Evolutionary conservation across 1,284 basidiomycete genomes (phyloP), one percentile per base, ranked within the genome.

Genomic region (Ganoderma boninense): DNA sequence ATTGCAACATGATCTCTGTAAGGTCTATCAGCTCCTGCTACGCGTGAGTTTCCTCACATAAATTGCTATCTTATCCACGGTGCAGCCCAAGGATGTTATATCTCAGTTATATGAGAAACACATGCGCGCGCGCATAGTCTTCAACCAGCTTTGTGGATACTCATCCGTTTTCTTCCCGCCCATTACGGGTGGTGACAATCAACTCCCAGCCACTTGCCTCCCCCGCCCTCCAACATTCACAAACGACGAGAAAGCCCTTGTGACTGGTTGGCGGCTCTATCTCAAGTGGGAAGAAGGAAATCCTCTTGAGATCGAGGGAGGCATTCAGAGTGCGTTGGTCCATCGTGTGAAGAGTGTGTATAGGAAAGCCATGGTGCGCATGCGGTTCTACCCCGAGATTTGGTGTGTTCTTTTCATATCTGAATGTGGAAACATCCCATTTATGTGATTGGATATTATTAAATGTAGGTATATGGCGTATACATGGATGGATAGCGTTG

Each of bases 201-300:
- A 74, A 62, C 80, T 82, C 35, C 83, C 84, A 26, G 82, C 87
- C 2, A 81, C 94, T 5, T 87, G 87, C 75, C 83, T 98, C 2
- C 95, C 96, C 0, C 85, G 89, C 0, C 83, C 87, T 4, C 95
- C 96, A 4, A 91, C 89, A 18, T 97, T 94, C 83, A 90, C 87
- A 66, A 83, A 87, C 1, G 82, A 85, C 11, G 96, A 99, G 78
- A 87, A 95, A 56, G 85, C 87, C 18, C 86, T 94, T 43, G 90
- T 96, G 4, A 90, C 91, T 26, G 90, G 90, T 16, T 99, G 98
- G 98, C 95, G 95, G 76, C 86, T 88, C 2, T 99, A 98, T 79
- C 83, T 99, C 64, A 95, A 95, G 77, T 99, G 96, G 95, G 98
- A 99, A 82, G 96, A 98, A 80, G 87, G 88, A 73, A 99, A 99